These are phyloP conservation scores for Novymonas esmeraldas DNA, from an alignment of 208 protist genomes.

Conservation along the genomic window DNA sequence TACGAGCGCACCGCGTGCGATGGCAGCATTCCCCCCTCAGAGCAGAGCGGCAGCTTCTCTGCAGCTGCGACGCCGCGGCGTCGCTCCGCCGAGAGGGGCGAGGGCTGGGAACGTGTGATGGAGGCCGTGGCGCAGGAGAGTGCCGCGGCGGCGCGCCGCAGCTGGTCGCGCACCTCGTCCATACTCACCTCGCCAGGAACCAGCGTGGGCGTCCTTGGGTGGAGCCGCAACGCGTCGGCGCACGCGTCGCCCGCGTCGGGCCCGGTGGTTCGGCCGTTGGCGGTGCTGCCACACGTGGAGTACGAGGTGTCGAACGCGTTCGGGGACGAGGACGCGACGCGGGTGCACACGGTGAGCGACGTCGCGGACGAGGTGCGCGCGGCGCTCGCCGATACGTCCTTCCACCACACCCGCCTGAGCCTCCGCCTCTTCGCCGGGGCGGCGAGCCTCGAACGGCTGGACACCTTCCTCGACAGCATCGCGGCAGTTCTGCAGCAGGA, in stretches of 20 bases:
- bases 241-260: not conserved
- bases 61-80: not conserved
- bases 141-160: not conserved
- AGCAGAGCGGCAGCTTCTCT: not conserved
- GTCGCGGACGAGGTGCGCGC: conserved; percentile 17
- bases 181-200: not conserved
- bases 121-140: conserved; percentile 16
- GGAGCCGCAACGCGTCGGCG: not conserved
- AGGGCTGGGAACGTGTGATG: conserved; percentile 9
- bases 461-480: conserved; percentile 14
- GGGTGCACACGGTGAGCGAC: conserved; percentile 14
- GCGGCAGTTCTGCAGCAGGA: conserved; percentile 4
- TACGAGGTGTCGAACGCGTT: not conserved
- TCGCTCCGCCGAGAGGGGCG: not conserved
- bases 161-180: conserved; percentile 1
- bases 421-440: conserved; percentile 13
- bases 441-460: conserved; percentile 4
- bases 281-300: not conserved
- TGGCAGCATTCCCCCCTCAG: not conserved
- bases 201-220: not conserved
- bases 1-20: not conserved
- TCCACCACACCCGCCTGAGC: conserved; percentile 11
- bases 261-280: not conserved
- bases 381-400: not conserved
- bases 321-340: not conserved